These are phyloP conservation scores for Lentinus polychrous DNA, from an alignment of 1,284 basidiomycete genomes.

Conservation along the genomic window DNA sequence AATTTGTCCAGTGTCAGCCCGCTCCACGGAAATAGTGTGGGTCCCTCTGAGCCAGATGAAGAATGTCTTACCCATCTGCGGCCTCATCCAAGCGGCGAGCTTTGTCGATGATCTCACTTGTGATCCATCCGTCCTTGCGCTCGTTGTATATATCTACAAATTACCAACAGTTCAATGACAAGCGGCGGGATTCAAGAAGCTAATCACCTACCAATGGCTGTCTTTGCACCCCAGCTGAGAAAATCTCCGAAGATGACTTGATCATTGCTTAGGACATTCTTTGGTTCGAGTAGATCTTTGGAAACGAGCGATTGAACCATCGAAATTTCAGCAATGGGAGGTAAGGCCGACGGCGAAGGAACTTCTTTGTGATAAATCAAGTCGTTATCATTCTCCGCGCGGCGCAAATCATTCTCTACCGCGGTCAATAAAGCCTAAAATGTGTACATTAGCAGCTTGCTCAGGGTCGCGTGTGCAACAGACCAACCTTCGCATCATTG, in stretches of 20 bases:
- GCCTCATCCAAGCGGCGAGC: conserved; percentile 64
- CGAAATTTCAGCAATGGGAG: conserved; percentile 57
- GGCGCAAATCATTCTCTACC: conserved; percentile 61
- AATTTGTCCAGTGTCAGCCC: background rate
- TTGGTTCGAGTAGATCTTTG: conserved; percentile 58
- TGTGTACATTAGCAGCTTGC: conserved; percentile 4
- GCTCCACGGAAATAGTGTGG: background rate
- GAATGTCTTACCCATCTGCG: conserved; percentile 48
- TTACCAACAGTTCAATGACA: background rate
- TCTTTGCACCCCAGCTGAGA: conserved; percentile 82
- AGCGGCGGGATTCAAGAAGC: background rate
- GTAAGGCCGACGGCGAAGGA: conserved; percentile 66
- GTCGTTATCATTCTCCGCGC: conserved; percentile 91
- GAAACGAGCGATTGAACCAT: conserved; percentile 68
- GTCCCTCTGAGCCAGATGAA: background rate
- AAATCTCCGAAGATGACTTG: conserved; percentile 73
- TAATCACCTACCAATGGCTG: conserved; percentile 72
- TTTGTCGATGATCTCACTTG: conserved; percentile 59
- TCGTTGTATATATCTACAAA: conserved; percentile 82
- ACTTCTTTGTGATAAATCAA: conserved; percentile 92
- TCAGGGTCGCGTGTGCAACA: background rate
- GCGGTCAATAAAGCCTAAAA: conserved; percentile 41
- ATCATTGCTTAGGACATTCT: conserved; percentile 37
- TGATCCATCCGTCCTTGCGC: conserved; percentile 68
- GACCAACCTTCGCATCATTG: conserved; percentile 68